Evolutionary conservation across 176 grass and related monocot species (phyloP).

Genomic region (Avena insularis): DNA sequence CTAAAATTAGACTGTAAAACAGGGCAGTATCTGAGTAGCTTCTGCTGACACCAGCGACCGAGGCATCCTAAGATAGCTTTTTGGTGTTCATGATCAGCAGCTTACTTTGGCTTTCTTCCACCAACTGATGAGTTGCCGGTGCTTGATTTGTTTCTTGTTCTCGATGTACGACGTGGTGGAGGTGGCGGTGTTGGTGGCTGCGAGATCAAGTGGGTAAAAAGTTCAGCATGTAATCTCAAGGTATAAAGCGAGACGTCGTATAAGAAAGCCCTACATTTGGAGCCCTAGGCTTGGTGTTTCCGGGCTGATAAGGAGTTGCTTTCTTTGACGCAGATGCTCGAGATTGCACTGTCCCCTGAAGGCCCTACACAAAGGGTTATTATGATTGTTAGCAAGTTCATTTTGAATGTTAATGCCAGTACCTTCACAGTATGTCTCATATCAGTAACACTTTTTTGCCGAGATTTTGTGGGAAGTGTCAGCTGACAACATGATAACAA

Average conservation of each 20-base stretch:
- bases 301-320: constrained; percentile 40
- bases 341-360: constrained; percentile 52
- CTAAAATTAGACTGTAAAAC: constrained; percentile 16
- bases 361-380: constrained; percentile 51
- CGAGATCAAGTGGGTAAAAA: constrained; percentile 24
- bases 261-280: constrained; percentile 56
- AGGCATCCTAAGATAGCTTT: constrained; percentile 30
- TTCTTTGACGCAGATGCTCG: constrained; percentile 48
- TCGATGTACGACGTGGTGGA: constrained; percentile 35
- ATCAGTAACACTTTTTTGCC: constrained; percentile 28
- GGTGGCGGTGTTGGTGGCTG: constrained; percentile 59
- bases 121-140: constrained; percentile 38
- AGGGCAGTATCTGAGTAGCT: neutral
- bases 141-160: constrained; percentile 49
- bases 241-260: neutral
- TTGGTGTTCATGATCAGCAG: constrained; percentile 24
- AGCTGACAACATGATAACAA: constrained; percentile 25
- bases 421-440: neutral
- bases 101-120: constrained; percentile 78
- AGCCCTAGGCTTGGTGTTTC: constrained; percentile 45
- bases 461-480: neutral
- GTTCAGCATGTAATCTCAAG: constrained; percentile 42
- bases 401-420: constrained; percentile 29
- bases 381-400: neutral
- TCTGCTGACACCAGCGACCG: neutral